Evolutionary conservation across 2,329 filamentous ascomycete species (phyloP), one percentile per base, ranked within the genome.

Genomic region (Hypomyces rosellus): DNA sequence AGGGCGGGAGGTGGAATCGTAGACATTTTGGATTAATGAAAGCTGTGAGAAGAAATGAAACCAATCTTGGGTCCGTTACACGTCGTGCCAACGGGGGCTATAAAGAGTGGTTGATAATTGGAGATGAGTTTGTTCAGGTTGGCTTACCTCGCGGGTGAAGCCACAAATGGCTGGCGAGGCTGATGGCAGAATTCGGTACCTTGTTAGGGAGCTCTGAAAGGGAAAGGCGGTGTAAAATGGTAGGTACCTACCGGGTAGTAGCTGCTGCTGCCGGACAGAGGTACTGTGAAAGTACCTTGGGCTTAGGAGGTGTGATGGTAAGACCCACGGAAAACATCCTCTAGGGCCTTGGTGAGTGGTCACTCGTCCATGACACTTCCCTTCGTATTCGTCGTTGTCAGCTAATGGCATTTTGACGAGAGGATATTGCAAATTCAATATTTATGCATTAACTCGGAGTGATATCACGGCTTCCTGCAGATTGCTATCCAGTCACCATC

Each of bases 1-100:
- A 89, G 79, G 57, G 85, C 82, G 38, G 80, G 80, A 37, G 79
- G 72, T n/a, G 89, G 88, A 63, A 93, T 86, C 16, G 89, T 93
- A 51, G 90, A 91, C 90, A 96, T 96, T 44, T 51, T 55, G 42
- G 22, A 34, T 3, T 30, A 33, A 22, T 43, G 30, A 44, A 14
- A 30, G 18, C 25, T 30, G 25, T 11, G 9, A 11, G 25, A 30
- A 30, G 25, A 30, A 30, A 5, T 30, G 25, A 8, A 30, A 30
- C 3, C 38, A 51, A 33, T 22, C 16, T 38, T 37, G 33, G 22
- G 16, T 8, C 37, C n/a, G n/a, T n/a, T n/a, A 18, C 37, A 39
- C 37, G 37, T 15, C 13, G 37, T 18, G 37, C n/a, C n/a, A 39
- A n/a, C 16, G 14, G 14, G 14, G 13, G 6, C 8, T 39, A 18